Evolutionary conservation across 2,329 filamentous ascomycete genomes (phyloP).

Genomic region (Conoideocrella luteorostrata): DNA sequence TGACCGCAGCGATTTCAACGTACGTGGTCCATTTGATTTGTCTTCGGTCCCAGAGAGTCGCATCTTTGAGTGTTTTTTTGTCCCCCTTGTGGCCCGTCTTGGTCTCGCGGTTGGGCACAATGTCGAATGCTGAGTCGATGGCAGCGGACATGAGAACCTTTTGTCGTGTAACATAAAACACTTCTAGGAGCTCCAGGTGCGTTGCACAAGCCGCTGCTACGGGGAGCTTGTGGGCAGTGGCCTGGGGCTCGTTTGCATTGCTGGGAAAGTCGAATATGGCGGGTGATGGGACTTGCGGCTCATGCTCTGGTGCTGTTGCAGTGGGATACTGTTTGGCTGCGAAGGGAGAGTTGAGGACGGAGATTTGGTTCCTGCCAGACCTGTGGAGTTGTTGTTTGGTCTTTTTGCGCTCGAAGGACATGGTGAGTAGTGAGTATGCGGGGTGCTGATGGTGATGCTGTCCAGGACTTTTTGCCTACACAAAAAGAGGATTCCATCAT

Average conservation of each 20-base stretch:
- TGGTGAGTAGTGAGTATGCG: no score
- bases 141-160: conserved; percentile 15
- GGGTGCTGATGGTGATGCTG: no score
- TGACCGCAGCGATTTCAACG: conserved; percentile 19
- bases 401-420: no score
- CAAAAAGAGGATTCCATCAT: no score
- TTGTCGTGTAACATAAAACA: conserved; percentile 46
- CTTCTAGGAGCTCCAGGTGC: conserved; percentile 55
- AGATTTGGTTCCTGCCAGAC: background rate
- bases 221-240: no score
- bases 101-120: conserved; percentile 9
- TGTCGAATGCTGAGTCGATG: conserved; percentile 14
- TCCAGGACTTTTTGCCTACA: no score
- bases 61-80: conserved; percentile 16
- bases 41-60: conserved; percentile 12
- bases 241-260: no score
- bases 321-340: background rate
- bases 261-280: conserved; percentile 5
- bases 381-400: no score
- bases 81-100: conserved; percentile 14
- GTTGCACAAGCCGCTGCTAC: conserved; percentile 36
- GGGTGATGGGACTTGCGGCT: conserved; percentile 6
- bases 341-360: background rate
- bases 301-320: background rate
- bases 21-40: conserved; percentile 20